Base-by-base conservation (phyloP, 2,329 filamentous ascomycete species). In the Clonostachys byssicola region DNA sequence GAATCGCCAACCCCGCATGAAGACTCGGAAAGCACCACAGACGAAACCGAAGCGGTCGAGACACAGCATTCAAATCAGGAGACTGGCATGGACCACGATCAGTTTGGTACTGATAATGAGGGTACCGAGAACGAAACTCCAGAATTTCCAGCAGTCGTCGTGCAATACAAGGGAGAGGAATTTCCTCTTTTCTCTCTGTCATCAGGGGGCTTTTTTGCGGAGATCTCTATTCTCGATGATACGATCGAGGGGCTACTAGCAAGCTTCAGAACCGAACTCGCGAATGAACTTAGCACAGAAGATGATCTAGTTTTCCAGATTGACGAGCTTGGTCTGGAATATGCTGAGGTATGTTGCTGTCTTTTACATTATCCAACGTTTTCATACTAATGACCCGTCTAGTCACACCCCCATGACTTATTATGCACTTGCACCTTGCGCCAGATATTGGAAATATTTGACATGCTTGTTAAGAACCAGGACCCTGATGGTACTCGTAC, bases 221-320 rank as follows among this genome's bases (percentile, higher is more conserved):
- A 72, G 36, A 51, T 58, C 1, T 65, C 65, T 13, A 60, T 71
- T 4, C 54, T 78, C 16, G 67, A 75, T 38, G 63, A 66, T 12
- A 69, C 67, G 3, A 66, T 80, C 44, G 69, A 72, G 16, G 60
- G 64, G 8, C 62, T 80, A 12, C 55, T 80, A 44, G 58, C 63
- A 16, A 66, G 65, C 6, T 62, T 80, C 33, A 72, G 75, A 33
- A 57, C 60, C 7, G 73, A 77, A 51, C 64, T 80, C 13, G 58
- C 62, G 16, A 64, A 69, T 38, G 77, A 78, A 45, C 57, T 79
- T 4, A 59, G 62, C 6, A 48, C 61, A 5, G 64, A 69, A 16
- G 75, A 80, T 45, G 75, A 79, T 47, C 59, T 80, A 40, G 65
- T 72, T n/a, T 66, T 78, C 39, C 72, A 75, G 49, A 61, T 79